These are phyloP conservation scores for Grosmannia serpens DNA, from an alignment of 2,329 filamentous ascomycete genomes.

Conservation along the genomic window DNA sequence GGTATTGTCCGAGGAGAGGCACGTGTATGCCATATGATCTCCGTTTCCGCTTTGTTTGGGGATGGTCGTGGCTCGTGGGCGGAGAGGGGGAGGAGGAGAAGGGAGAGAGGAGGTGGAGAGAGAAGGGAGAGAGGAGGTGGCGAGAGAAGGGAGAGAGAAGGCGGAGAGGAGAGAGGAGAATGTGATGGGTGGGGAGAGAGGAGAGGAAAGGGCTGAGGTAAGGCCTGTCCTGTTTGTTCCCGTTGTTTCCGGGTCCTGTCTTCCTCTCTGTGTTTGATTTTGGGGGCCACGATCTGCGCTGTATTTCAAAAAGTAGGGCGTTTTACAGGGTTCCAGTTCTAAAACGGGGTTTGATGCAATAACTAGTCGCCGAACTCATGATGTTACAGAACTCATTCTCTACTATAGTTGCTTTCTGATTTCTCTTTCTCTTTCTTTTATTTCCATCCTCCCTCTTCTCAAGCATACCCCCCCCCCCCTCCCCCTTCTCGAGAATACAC, in stretches of 20 bases:
- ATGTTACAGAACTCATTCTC: neutral
- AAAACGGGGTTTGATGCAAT: neutral
- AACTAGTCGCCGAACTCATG: neutral
- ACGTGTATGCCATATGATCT: neutral
- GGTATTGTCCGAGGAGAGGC: neutral
- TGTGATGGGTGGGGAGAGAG: too few relatives aligned
- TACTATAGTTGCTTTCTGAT: neutral
- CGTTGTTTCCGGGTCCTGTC: neutral
- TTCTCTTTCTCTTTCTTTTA: neutral
- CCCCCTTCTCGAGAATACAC: neutral
- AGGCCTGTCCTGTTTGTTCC: neutral
- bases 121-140: too few relatives aligned
- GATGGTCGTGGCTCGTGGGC: neutral
- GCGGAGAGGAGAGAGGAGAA: neutral
- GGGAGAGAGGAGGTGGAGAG: neutral
- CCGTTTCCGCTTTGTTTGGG: neutral
- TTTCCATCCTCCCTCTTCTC: neutral
- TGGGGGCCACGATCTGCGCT: neutral
- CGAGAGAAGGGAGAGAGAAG: too few relatives aligned
- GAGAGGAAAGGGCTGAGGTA: too few relatives aligned
- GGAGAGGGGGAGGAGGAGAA: too few relatives aligned
- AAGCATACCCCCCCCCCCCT: neutral
- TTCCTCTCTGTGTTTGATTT: neutral
- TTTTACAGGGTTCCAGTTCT: neutral
- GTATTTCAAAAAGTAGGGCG: slow-evolving; percentile 2